A percentile compares a stretch with the other conserved stretches of the same genome.
These are phyloP conservation scores for Russula griseocarnosa DNA, from an alignment of 768 basidiomycete genomes.

Conservation along the genomic window DNA sequence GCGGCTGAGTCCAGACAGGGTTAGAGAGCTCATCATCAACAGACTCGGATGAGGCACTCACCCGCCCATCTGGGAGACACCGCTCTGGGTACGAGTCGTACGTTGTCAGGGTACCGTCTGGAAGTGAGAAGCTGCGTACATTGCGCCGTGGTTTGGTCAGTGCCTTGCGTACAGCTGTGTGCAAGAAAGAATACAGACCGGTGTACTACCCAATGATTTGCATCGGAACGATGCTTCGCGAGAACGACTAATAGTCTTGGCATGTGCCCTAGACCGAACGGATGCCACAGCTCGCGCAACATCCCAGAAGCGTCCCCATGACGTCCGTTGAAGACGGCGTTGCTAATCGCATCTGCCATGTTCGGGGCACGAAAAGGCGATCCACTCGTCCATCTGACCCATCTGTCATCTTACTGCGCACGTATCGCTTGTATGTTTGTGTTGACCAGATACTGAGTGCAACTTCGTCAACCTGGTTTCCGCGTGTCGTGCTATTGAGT, in stretches of 20 bases:
- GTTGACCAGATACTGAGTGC: slow-evolving; percentile 87
- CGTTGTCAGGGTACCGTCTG: slow-evolving; percentile 76
- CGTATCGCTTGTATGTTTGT: slow-evolving; percentile 88
- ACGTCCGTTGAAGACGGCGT: slow-evolving; percentile 81
- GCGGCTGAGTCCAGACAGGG: slow-evolving; percentile 49
- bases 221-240: slow-evolving; percentile 76
- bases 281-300: slow-evolving; percentile 78
- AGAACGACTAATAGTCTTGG: slow-evolving; percentile 77
- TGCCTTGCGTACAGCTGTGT: background rate
- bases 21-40: slow-evolving; percentile 29
- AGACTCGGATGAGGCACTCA: slow-evolving; percentile 43
- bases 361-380: slow-evolving; percentile 88
- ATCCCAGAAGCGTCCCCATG: slow-evolving; percentile 85
- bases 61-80: slow-evolving; percentile 79
- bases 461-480: slow-evolving; percentile 85
- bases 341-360: slow-evolving; percentile 88
- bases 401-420: slow-evolving; percentile 77
- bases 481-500: slow-evolving; percentile 77
- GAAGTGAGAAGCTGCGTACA: slow-evolving; percentile 65
- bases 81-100: slow-evolving; percentile 86
- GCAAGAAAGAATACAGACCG: slow-evolving; percentile 44
- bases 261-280: slow-evolving; percentile 79
- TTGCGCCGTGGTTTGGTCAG: slow-evolving; percentile 17
- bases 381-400: slow-evolving; percentile 74
- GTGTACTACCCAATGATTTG: slow-evolving; percentile 87